phyloP scores from a whole-genome alignment of 352 stramenopile genomes.

The Pythium pyrilobum region DNA sequence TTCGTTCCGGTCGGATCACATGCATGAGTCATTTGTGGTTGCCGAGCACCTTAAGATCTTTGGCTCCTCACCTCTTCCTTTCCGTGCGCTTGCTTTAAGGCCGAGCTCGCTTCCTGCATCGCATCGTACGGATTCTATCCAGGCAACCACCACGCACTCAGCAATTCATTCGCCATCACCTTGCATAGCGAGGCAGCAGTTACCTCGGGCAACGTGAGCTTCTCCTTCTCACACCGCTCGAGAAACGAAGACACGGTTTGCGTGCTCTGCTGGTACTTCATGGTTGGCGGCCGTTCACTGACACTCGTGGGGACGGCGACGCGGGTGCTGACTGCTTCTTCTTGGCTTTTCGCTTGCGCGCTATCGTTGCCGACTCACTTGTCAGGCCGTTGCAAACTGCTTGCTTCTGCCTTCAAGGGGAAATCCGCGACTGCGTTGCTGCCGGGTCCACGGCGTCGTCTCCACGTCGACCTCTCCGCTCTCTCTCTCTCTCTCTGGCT shows the following conservation, averaged over 20 bases:
- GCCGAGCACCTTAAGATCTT: too few species aligned
- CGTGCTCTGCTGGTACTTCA: constrained; percentile 23
- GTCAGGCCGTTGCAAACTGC: neutral
- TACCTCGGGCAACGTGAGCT: constrained; percentile 33
- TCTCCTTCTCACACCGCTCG: constrained; percentile 35
- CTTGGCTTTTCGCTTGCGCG: constrained; percentile 12
- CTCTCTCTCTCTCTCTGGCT: neutral
- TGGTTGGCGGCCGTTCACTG: constrained; percentile 4
- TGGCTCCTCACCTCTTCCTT: constrained; percentile 22
- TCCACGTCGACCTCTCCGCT: constrained; percentile 1
- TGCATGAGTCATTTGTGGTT: neutral
- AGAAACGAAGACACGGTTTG: constrained; percentile 26
- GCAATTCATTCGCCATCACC: neutral
- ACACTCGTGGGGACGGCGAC: neutral
- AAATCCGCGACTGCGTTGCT: constrained; percentile 14
- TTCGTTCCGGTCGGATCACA: neutral
- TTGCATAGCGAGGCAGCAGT: neutral
- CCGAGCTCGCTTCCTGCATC: constrained; percentile 24
- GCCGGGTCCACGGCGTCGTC: neutral
- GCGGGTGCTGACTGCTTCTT: neutral
- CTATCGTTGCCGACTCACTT: constrained; percentile 4
- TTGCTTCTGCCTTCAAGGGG: neutral
- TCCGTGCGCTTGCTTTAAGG: constrained; percentile 26
- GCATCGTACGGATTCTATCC: constrained; percentile 34
- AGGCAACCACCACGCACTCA: neutral